phyloP scores from a whole-genome alignment of 768 basidiomycete species.

The Leccinum aurantiacum region DNA sequence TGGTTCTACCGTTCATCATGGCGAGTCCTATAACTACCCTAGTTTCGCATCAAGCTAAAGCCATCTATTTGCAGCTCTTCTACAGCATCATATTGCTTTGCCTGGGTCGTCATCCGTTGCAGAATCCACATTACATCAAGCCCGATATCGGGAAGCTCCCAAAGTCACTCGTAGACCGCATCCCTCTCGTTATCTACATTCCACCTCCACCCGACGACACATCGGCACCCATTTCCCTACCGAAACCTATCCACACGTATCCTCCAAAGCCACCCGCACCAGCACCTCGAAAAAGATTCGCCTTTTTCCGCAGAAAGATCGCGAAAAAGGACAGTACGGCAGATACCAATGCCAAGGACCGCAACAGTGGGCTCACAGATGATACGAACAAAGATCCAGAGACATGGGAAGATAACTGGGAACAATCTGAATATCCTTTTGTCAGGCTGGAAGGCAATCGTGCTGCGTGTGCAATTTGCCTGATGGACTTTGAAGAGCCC shows the following conservation, averaged over 20 bases:
- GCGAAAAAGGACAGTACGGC: slow-evolving; percentile 25
- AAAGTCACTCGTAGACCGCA: slow-evolving; percentile 68
- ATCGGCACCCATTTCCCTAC: slow-evolving; percentile 40
- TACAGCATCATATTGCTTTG: slow-evolving; percentile 81
- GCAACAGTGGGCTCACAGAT: slow-evolving; percentile 7
- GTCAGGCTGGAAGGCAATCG: slow-evolving; percentile 80
- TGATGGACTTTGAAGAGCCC: slow-evolving; percentile 84
- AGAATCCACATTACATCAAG: slow-evolving; percentile 69
- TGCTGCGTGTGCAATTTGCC: slow-evolving; percentile 80
- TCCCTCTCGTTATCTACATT: slow-evolving; percentile 84
- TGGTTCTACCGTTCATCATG: slow-evolving; percentile 76
- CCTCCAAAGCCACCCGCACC: slow-evolving; percentile 51
- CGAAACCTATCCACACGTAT: slow-evolving; percentile 54
- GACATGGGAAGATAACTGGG: slow-evolving; percentile 80
- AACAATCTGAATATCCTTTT: slow-evolving; percentile 74
- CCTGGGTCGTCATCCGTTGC: slow-evolving; percentile 76
- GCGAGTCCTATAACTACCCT: slow-evolving; percentile 43
- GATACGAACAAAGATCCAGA: slow-evolving; percentile 35
- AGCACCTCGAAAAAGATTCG: slow-evolving; percentile 47
- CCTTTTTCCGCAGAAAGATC: slow-evolving; percentile 43
- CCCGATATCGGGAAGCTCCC: slow-evolving; percentile 78
- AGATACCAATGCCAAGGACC: slow-evolving; percentile 19
- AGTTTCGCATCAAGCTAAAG: slow-evolving; percentile 6
- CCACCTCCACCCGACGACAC: slow-evolving; percentile 66
- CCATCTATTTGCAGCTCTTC: slow-evolving; percentile 48